phyloP scores from a whole-genome alignment of 331 rosid species.

The Prunus yedoensis region DNA sequence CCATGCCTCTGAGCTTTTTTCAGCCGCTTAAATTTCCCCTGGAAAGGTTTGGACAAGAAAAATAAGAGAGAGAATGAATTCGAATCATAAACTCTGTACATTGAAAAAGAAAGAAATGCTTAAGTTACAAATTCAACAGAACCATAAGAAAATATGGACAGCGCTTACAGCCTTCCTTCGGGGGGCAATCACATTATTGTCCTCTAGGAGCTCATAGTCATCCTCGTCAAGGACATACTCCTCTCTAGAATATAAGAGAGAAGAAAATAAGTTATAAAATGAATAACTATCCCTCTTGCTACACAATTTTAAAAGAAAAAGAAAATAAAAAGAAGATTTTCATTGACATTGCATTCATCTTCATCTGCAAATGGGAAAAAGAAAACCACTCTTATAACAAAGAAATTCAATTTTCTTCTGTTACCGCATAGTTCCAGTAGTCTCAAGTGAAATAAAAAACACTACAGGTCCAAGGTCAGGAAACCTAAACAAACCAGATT shows the following conservation, averaged over 20 bases:
- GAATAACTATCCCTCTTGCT: neutral
- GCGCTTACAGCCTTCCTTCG: slow-evolving; percentile 73
- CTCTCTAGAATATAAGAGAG: slow-evolving; percentile 57
- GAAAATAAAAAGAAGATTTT: neutral
- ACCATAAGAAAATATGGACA: neutral
- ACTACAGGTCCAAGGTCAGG: neutral
- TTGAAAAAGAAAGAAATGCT: neutral
- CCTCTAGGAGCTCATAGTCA: slow-evolving; percentile 88
- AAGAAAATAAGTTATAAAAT: neutral
- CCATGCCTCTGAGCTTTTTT: slow-evolving; percentile 75
- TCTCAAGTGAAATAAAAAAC: neutral
- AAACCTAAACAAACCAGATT: neutral
- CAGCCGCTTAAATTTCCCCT: slow-evolving; percentile 87
- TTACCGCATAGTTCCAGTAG: neutral
- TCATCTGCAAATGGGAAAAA: neutral
- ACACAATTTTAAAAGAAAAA: neutral
- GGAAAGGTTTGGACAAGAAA: slow-evolving; percentile 9
- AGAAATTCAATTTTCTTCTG: neutral
- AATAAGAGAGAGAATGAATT: neutral
- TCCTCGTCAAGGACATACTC: slow-evolving; percentile 93
- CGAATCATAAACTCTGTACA: neutral
- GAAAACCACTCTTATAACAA: neutral
- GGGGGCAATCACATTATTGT: slow-evolving; percentile 79
- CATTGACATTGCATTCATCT: neutral
- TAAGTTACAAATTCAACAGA: neutral